phyloP scores from a whole-genome alignment of 75 land plant genomes.

The Pinus tabuliformis region DNA sequence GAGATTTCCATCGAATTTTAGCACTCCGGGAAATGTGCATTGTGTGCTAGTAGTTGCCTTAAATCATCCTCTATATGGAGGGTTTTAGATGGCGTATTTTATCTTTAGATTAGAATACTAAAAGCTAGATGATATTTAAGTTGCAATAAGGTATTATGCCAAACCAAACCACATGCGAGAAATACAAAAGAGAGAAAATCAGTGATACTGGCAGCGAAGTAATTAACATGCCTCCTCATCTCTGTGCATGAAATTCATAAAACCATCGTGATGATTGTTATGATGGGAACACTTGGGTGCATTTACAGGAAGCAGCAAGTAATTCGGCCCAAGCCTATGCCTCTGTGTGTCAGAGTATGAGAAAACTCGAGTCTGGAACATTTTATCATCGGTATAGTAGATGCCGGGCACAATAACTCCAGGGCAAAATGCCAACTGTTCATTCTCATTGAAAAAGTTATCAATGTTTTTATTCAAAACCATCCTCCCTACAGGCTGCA shows the following conservation, averaged over 20 bases:
- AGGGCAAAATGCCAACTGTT: constrained; percentile 42
- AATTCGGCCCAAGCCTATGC: constrained; percentile 46
- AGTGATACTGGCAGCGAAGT: no score
- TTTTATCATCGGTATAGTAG: constrained; percentile 44
- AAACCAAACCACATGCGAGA: neutral
- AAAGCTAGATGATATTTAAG: neutral
- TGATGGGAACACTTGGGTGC: constrained; percentile 51
- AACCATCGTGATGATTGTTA: constrained; percentile 52
- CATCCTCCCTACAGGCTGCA: constrained; percentile 51
- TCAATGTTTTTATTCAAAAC: constrained; percentile 50
- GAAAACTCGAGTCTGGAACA: constrained; percentile 45
- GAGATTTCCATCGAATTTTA: neutral
- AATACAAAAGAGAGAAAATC: neutral
- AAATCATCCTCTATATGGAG: no score
- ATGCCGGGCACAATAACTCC: constrained; percentile 42
- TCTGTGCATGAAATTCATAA: constrained; percentile 55
- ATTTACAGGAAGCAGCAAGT: constrained; percentile 44
- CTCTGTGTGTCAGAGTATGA: constrained; percentile 45
- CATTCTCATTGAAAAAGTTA: constrained; percentile 47
- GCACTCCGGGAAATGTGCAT: neutral
- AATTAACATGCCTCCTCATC: constrained; percentile 37
- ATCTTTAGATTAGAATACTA: neutral
- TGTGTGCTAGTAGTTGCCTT: no score
- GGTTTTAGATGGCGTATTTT: neutral
- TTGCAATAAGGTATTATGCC: neutral